Base-by-base conservation (phyloP, 768 basidiomycete species). In the Saitozyma sp. region DNA sequence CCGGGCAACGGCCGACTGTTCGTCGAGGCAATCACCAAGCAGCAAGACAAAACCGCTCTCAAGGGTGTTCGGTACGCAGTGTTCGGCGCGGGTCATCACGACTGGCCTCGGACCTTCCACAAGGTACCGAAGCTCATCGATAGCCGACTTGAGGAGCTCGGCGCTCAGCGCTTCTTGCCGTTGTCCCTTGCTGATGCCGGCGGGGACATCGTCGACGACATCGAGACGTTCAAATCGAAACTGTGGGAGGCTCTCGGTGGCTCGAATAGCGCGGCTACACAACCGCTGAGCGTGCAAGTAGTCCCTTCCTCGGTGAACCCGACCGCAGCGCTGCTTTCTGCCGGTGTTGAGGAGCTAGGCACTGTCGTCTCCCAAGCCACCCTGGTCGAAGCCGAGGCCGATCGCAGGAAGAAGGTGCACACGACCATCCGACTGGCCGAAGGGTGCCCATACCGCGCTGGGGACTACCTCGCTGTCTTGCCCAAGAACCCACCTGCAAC, bases 381-480 rank as follows among this genome's bases (percentile, higher is more conserved):
- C 29, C 29, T 29, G 2, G 29, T 29, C 29, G 29, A 29, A 29
- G 29, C 29, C 2, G 29, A 29, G 29, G 29, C 29, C 29, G 29
- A 29, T 29, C 29, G 29, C 29, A 67, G 29, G 29, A 29, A 29
- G 29, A 29, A 64, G 45, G 58, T 58, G 10, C 58, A 61, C 40
- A 63, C 63, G 19, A 55, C 40, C 17, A 38, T 67, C 38, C 49
- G 51, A 20, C 42, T 67, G n/a, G 62, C 66, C 5, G 40, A 63
- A 38, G 66, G 56, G 37, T 11, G 50, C 56, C 78, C 78, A 0
- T 83, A 81, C 46, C 77, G 79, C 29, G 78, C 83, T 13, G 84
- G 84, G 9, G 84, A 85, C 64, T 85, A 85, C 70, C 74, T 85
- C 9, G 80, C 82, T 1, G 79, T 85, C 79, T 82, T 66, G 6